A percentile compares a stretch with the other conserved stretches of the same genome.
Evolutionary conservation across 2,329 filamentous ascomycete species (phyloP).

Genomic region (Aspergillus sp.): DNA sequence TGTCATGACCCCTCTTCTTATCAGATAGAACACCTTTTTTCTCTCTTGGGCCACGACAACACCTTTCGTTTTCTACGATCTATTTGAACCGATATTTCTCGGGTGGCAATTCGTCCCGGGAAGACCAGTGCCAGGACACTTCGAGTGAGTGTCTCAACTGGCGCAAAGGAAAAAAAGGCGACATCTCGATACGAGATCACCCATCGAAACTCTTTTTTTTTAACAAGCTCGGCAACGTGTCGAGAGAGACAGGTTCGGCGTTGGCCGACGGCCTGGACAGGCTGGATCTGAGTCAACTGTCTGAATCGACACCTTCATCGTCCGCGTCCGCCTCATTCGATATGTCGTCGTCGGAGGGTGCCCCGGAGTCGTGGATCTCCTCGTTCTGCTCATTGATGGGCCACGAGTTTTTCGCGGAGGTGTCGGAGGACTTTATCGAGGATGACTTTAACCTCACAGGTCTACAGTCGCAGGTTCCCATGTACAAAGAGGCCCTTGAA

Average conservation of each 20-base stretch:
- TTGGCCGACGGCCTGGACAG: constrained; percentile 45
- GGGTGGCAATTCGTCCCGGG: no score
- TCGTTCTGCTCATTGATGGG: constrained; percentile 93
- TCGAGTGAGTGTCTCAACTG: constrained; percentile 3
- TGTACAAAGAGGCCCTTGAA: constrained; percentile 98
- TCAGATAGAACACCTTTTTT: constrained; percentile 11
- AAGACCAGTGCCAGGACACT: background rate
- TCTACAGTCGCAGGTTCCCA: constrained; percentile 87
- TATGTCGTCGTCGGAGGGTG: constrained; percentile 43
- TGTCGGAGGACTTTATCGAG: constrained; percentile 98
- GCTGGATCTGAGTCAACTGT: constrained; percentile 43
- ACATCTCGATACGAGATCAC: constrained; percentile 8
- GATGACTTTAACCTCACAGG: constrained; percentile 99
- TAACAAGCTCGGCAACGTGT: constrained; percentile 40
- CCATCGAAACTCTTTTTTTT: constrained; percentile 3
- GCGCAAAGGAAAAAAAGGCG: constrained; percentile 3
- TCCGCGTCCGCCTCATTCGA: constrained; percentile 35
- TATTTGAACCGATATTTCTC: no score
- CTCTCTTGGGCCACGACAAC: background rate
- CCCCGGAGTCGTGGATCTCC: constrained; percentile 90
- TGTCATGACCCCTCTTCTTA: constrained; percentile 26
- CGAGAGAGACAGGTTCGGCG: constrained; percentile 40
- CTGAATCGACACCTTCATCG: constrained; percentile 38
- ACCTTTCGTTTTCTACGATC: background rate
- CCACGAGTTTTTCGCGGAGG: constrained; percentile 98